phyloP scores from a whole-genome alignment of 179 eudicot species.

The Camellia oleifera region DNA sequence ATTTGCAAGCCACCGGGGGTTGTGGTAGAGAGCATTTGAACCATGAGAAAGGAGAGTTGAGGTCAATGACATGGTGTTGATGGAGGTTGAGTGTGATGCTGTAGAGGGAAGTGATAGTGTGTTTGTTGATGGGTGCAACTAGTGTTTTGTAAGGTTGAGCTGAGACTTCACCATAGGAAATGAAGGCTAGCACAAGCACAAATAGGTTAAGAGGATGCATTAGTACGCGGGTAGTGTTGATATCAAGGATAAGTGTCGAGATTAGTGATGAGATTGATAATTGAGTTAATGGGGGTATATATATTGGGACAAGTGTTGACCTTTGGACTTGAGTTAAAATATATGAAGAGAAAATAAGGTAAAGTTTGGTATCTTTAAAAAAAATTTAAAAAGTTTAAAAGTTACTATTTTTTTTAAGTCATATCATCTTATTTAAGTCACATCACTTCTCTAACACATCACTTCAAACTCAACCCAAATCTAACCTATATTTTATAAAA shows the following conservation, averaged over 20 bases:
- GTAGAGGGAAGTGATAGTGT: slow-evolving; percentile 2
- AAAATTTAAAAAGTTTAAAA: too few relatives aligned
- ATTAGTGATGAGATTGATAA: not conserved
- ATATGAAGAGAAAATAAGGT: too few relatives aligned
- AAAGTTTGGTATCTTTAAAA: too few relatives aligned
- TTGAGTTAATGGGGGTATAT: not conserved
- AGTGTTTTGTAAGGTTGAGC: not conserved
- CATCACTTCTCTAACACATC: too few relatives aligned
- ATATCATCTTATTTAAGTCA: too few relatives aligned
- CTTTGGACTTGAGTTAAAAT: not conserved
- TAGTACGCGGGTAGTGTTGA: not conserved
- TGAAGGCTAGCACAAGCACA: not conserved
- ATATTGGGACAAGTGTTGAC: not conserved
- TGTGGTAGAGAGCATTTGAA: slow-evolving; percentile 10
- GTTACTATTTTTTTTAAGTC: too few relatives aligned
- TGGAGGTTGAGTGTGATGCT: slow-evolving; percentile 13
- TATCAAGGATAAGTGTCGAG: not conserved
- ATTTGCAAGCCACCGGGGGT: not conserved
- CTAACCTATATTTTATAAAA: too few relatives aligned
- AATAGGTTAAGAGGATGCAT: not conserved
- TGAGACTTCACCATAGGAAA: not conserved
- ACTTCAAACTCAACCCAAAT: too few relatives aligned
- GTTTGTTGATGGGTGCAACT: slow-evolving; percentile 1
- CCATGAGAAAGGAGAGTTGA: slow-evolving; percentile 17
- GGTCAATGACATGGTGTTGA: slow-evolving; percentile 6